phyloP scores from a whole-genome alignment of 2,329 filamentous ascomycete species.

The Alternaria tenuissima region DNA sequence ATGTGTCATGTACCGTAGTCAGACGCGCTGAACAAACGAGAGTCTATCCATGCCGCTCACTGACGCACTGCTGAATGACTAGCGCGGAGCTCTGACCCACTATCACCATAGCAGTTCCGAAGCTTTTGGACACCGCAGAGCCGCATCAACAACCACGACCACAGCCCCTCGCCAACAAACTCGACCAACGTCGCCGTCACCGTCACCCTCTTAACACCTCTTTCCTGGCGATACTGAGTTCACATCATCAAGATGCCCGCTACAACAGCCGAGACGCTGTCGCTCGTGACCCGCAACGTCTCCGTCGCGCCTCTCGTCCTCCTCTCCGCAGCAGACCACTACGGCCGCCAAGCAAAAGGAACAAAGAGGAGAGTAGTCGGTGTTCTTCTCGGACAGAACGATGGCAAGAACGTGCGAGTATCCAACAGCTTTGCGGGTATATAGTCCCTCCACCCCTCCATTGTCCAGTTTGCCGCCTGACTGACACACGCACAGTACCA shows the following conservation, averaged over 20 bases:
- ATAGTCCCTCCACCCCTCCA: constrained; percentile 38
- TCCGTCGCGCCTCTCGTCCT: constrained; percentile 97
- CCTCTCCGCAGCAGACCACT: constrained; percentile 97
- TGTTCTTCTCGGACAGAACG: constrained; percentile 92
- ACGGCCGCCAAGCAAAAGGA: constrained; percentile 91
- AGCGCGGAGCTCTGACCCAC: constrained; percentile 32
- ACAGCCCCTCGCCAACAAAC: constrained; percentile 25
- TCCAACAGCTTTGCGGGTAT: constrained; percentile 98
- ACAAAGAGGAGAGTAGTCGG: constrained; percentile 90
- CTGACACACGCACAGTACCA: constrained; percentile 69
- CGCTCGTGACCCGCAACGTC: constrained; percentile 91
- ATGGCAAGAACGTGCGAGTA: constrained; percentile 93
- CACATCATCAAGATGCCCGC: constrained; percentile 74
- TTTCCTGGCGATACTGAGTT: constrained; percentile 13
- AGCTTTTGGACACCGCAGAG: constrained; percentile 46
- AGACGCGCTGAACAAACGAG: too few species aligned
- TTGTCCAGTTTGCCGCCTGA: constrained; percentile 28
- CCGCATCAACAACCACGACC: constrained; percentile 43
- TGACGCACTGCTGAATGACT: constrained; percentile 26
- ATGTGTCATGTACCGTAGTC: neutral
- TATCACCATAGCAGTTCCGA: constrained; percentile 28
- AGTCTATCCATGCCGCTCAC: constrained; percentile 1
- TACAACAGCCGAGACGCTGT: constrained; percentile 95
- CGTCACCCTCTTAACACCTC: constrained; percentile 2
- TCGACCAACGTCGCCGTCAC: constrained; percentile 17